Percentiles rank a stretch among this genome's conserved stretches.
Evolutionary conservation across 768 basidiomycete genomes (phyloP).

Genomic region (Plicaturopsis crispa): DNA sequence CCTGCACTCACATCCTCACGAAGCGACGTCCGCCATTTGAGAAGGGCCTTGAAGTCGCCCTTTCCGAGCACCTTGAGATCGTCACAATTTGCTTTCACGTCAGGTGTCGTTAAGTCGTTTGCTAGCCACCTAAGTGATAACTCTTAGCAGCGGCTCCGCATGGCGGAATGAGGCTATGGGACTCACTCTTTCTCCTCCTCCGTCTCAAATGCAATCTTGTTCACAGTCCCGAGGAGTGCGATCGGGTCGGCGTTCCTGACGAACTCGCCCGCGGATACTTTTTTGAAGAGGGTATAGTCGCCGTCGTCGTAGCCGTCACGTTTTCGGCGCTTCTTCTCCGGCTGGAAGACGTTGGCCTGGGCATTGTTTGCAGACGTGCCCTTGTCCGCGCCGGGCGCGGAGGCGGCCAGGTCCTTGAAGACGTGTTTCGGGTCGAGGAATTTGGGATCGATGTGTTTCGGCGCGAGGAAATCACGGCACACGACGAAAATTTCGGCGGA

Average conservation of each 20-base stretch:
- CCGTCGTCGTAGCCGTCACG: slow-evolving; percentile 95
- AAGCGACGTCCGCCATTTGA: slow-evolving; percentile 85
- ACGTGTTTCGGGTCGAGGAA: slow-evolving; percentile 97
- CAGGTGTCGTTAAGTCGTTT: slow-evolving; percentile 64
- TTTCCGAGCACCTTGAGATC: slow-evolving; percentile 97
- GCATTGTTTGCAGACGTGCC: slow-evolving; percentile 56
- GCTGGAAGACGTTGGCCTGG: slow-evolving; percentile 90
- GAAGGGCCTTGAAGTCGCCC: slow-evolving; percentile 88
- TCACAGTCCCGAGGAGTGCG: slow-evolving; percentile 66
- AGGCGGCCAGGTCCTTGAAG: slow-evolving; percentile 79
- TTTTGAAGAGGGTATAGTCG: slow-evolving; percentile 84
- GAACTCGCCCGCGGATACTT: slow-evolving; percentile 63
- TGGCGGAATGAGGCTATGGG: slow-evolving; percentile 1
- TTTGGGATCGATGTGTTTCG: slow-evolving; percentile 94
- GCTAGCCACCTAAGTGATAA: slow-evolving; percentile 55
- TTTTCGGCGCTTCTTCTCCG: slow-evolving; percentile 90
- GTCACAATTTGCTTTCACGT: slow-evolving; percentile 75
- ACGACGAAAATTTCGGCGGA: slow-evolving; percentile 99
- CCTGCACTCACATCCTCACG: slow-evolving; percentile 90
- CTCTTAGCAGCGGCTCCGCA: slow-evolving; percentile 4
- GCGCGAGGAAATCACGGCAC: slow-evolving; percentile 90
- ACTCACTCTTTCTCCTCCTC: slow-evolving; percentile 81
- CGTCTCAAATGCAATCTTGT: slow-evolving; percentile 67
- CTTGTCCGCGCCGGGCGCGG: slow-evolving; percentile 34
- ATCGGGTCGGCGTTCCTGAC: slow-evolving; percentile 68